Evolutionary conservation across 139 green algal genomes (phyloP).

Genomic region (Desmodesmus armatus): DNA sequence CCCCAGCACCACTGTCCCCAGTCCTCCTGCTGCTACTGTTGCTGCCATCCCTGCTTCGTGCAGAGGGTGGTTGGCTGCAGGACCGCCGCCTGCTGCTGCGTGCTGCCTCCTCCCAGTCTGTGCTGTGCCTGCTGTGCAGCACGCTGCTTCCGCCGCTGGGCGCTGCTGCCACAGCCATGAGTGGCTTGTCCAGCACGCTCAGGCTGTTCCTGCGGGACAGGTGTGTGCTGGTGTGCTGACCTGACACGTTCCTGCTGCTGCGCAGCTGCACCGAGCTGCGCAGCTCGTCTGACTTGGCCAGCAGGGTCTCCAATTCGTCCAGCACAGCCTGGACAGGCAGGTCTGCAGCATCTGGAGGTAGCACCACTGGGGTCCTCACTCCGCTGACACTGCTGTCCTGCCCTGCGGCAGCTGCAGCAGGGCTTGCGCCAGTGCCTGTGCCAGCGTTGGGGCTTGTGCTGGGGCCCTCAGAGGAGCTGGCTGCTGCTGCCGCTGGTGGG

Average conservation of each 20-base stretch:
- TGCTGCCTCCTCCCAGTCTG: background rate
- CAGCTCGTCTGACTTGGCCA: conserved; percentile 5
- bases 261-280: too few species aligned
- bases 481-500: background rate
- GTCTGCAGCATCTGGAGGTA: conserved; percentile 23
- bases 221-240: conserved; percentile 7
- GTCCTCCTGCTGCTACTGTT: background rate
- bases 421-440: background rate
- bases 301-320: conserved; percentile 18
- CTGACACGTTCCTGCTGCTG: background rate
- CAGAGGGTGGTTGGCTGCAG: background rate
- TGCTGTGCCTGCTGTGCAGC: background rate
- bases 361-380: background rate
- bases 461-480: too few species aligned
- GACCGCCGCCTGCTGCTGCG: conserved; percentile 6
- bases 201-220: conserved; percentile 20
- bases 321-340: conserved; percentile 34
- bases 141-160: background rate
- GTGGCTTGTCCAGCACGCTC: background rate
- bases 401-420: background rate
- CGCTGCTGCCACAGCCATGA: background rate
- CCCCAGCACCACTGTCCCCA: conserved; percentile 13
- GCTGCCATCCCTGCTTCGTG: background rate
- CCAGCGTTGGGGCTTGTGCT: too few species aligned
- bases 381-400: too few species aligned